Evolutionary conservation across 345 rosid genomes (phyloP).

Genomic region (Corymbia maculata): DNA sequence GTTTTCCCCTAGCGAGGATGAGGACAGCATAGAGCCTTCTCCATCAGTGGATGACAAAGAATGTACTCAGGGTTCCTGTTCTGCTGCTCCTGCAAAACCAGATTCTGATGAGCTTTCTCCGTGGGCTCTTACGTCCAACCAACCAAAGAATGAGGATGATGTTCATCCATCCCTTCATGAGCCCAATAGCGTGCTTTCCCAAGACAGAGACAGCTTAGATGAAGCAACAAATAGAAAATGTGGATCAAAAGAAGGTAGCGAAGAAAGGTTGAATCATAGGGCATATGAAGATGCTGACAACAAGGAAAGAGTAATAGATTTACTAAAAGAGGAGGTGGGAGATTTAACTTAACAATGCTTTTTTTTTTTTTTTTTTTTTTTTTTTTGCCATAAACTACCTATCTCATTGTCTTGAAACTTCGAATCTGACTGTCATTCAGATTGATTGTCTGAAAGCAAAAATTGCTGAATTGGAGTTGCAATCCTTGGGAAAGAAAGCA

Average conservation of each 20-base stretch:
- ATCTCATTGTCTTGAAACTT: not conserved
- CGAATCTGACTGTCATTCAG: conserved; percentile 21
- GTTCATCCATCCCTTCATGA: conserved; percentile 8
- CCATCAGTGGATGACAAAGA: conserved; percentile 9
- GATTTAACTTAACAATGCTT: not conserved
- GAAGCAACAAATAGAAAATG: conserved; percentile 12
- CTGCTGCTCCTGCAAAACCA: conserved; percentile 10
- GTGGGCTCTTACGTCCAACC: conserved; percentile 8
- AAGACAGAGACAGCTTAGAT: conserved; percentile 11
- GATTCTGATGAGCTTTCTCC: conserved; percentile 7
- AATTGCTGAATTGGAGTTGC: conserved; percentile 53
- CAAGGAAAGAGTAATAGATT: conserved; percentile 27
- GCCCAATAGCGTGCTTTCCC: conserved; percentile 5
- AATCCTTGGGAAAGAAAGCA: conserved; percentile 10
- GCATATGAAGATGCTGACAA: conserved; percentile 9
- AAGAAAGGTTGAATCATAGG: conserved; percentile 17
- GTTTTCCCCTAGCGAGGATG: conserved; percentile 12
- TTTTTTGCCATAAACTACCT: not conserved
- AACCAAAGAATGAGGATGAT: conserved; percentile 16
- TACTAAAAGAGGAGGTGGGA: conserved; percentile 61
- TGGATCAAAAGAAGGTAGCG: conserved; percentile 6
- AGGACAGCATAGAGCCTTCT: conserved; percentile 10
- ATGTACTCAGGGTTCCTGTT: conserved; percentile 13
- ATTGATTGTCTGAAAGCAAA: conserved; percentile 53
- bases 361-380: not conserved